A percentile compares a stretch with the other conserved stretches of the same genome.
These are phyloP conservation scores for Yueomyces sp. DNA, from an alignment of 1,139 yeast genomes.

Conservation along the genomic window DNA sequence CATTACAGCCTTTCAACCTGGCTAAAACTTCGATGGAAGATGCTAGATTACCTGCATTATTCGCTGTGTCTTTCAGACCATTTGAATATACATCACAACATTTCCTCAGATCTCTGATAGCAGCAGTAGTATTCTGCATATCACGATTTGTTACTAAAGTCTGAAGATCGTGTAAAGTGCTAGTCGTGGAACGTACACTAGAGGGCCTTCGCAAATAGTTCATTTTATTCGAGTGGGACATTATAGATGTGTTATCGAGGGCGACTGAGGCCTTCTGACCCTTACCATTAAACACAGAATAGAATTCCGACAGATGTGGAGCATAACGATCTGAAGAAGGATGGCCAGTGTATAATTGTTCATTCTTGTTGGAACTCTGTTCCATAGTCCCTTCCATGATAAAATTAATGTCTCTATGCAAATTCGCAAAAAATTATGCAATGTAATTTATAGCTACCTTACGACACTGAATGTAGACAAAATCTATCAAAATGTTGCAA, in stretches of 20 bases:
- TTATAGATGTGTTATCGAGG: conserved; percentile 1
- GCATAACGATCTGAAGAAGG: conserved; percentile 13
- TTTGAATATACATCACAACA: conserved; percentile 42
- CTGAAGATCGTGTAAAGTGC: conserved; percentile 35
- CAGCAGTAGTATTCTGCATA: conserved; percentile 34
- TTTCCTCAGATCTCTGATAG: conserved; percentile 35
- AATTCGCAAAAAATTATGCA: too few relatives aligned
- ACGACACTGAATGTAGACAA: too few relatives aligned
- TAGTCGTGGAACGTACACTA: conserved; percentile 17
- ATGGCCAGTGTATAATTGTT: too few relatives aligned
- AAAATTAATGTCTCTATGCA: too few relatives aligned
- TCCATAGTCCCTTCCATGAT: too few relatives aligned
- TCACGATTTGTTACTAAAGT: conserved; percentile 48
- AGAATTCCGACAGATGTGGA: conserved; percentile 23
- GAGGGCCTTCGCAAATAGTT: conserved; percentile 11
- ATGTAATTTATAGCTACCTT: too few relatives aligned
- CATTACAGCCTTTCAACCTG: conserved; percentile 51
- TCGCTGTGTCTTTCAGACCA: conserved; percentile 39
- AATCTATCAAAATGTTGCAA: too few relatives aligned
- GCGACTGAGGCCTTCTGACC: neutral
- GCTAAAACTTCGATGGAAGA: conserved; percentile 59
- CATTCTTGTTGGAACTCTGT: too few relatives aligned
- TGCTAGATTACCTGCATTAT: conserved; percentile 66
- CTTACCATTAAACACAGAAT: conserved; percentile 16
- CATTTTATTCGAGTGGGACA: conserved; percentile 1